Conservation (phyloP, 1,284 basidiomycete genomes). For the Abortiporus biennis region DNA sequence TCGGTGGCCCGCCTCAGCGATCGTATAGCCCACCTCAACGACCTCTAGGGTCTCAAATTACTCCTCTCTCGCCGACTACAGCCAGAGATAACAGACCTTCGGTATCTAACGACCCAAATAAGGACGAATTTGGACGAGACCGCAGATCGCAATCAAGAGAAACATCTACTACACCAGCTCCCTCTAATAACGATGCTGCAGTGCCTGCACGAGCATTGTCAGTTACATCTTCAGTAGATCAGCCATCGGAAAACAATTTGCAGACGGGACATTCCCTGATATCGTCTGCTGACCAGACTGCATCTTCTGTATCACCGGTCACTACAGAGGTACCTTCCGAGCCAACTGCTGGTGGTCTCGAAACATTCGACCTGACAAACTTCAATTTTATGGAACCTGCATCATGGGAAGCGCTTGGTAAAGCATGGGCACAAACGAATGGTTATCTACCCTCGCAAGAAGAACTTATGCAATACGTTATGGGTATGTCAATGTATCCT, state of each 20-base stretch:
- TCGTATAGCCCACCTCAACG: constrained; percentile 52
- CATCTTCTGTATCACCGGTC: constrained; percentile 8
- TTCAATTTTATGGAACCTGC: constrained; percentile 67
- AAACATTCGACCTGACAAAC: constrained; percentile 56
- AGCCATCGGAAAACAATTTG: constrained; percentile 1
- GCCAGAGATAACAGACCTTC: constrained; percentile 7
- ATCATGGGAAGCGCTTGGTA: constrained; percentile 71
- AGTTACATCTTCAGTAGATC: constrained; percentile 5
- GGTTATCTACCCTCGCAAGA: constrained; percentile 63
- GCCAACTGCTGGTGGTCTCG: constrained; percentile 41
- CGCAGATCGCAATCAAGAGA: constrained; percentile 43
- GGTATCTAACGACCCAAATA: constrained; percentile 34
- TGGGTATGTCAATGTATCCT: constrained; percentile 30
- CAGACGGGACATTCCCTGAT: neutral
- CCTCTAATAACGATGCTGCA: constrained; percentile 4
- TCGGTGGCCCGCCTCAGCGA: constrained; percentile 43
- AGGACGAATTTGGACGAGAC: constrained; percentile 80
- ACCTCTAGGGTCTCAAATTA: constrained; percentile 24
- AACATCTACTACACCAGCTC: constrained; percentile 16
- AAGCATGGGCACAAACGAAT: constrained; percentile 64
- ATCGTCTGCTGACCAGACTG: constrained; percentile 3
- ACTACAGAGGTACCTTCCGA: constrained; percentile 11
- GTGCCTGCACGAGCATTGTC: constrained; percentile 6
- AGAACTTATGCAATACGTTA: constrained; percentile 66
- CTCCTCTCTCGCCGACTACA: constrained; percentile 10